phyloP scores from a whole-genome alignment of 176 grass and related monocot species.

The Musa beccarii region DNA sequence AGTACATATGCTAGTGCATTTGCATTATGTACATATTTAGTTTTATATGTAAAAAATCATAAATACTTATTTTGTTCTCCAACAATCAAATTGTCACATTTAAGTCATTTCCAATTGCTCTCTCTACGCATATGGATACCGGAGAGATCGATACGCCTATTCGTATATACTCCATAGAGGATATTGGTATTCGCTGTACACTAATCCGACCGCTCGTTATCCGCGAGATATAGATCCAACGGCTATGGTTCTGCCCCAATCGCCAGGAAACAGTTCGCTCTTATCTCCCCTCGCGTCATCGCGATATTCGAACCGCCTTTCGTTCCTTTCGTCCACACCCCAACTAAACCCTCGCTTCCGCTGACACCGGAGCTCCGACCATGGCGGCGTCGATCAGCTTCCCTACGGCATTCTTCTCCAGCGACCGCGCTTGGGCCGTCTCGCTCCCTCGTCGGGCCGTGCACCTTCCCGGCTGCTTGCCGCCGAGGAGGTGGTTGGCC shows the following conservation, averaged over 20 bases:
- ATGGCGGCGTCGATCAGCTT: not conserved
- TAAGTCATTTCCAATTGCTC: no score
- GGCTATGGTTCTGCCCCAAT: not conserved
- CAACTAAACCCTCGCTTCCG: not conserved
- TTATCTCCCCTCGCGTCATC: not conserved
- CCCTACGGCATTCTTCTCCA: not conserved
- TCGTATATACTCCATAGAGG: no score
- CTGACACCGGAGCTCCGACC: not conserved
- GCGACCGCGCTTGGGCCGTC: not conserved
- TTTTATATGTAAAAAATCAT: no score
- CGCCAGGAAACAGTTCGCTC: not conserved
- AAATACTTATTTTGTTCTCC: no score
- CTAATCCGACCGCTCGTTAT: not conserved
- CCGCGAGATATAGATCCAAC: not conserved
- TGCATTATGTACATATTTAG: no score
- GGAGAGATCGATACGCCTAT: no score
- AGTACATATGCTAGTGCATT: no score
- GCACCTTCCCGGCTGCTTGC: not conserved
- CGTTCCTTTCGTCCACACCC: not conserved
- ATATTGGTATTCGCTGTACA: not conserved
- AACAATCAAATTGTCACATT: no score
- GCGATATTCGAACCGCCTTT: not conserved
- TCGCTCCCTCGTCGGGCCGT: not conserved
- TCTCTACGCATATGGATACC: no score
- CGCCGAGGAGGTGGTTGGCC: conserved; percentile 1